Conservation (phyloP, 1,139 yeast species). For the Candida gigantensis region DNA sequence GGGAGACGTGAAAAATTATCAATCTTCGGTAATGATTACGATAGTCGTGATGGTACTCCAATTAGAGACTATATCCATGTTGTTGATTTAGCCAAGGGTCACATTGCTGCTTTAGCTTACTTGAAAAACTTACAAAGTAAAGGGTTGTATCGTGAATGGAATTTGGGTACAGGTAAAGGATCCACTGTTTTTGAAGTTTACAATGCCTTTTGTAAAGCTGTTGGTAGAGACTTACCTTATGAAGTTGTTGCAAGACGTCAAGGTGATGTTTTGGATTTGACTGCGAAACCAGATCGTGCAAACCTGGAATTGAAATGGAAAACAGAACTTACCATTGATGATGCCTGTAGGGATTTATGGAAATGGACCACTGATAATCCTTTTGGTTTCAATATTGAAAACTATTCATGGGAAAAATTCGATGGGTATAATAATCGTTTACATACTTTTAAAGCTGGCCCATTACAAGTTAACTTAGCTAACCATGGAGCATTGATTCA, state of each 20-base stretch:
- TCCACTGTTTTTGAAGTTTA: slow-evolving; percentile 75
- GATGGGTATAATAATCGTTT: slow-evolving; percentile 35
- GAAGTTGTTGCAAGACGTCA: slow-evolving; percentile 66
- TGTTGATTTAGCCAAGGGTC: slow-evolving; percentile 80
- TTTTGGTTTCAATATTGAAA: slow-evolving; percentile 52
- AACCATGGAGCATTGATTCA: slow-evolving; percentile 58
- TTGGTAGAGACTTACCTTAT: slow-evolving; percentile 66
- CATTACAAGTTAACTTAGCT: slow-evolving; percentile 45
- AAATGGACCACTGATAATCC: slow-evolving; percentile 75
- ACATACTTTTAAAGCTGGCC: slow-evolving; percentile 37
- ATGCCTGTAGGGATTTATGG: slow-evolving; percentile 77
- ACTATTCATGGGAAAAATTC: slow-evolving; percentile 37
- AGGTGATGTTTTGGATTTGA: slow-evolving; percentile 79
- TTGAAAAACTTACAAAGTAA: slow-evolving; percentile 41
- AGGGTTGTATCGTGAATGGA: slow-evolving; percentile 77
- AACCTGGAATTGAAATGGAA: slow-evolving; percentile 66
- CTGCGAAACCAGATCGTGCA: slow-evolving; percentile 73
- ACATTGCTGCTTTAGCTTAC: slow-evolving; percentile 67
- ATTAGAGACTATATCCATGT: slow-evolving; percentile 84
- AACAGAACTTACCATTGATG: slow-evolving; percentile 56
- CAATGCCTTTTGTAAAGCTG: slow-evolving; percentile 65
- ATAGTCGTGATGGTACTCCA: slow-evolving; percentile 77
- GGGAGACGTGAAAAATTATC: slow-evolving; percentile 67
- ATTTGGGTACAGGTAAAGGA: slow-evolving; percentile 80
- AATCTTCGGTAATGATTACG: slow-evolving; percentile 70